Conservation (phyloP, 1,139 yeast genomes). For the Magnusiomyces sp. region DNA sequence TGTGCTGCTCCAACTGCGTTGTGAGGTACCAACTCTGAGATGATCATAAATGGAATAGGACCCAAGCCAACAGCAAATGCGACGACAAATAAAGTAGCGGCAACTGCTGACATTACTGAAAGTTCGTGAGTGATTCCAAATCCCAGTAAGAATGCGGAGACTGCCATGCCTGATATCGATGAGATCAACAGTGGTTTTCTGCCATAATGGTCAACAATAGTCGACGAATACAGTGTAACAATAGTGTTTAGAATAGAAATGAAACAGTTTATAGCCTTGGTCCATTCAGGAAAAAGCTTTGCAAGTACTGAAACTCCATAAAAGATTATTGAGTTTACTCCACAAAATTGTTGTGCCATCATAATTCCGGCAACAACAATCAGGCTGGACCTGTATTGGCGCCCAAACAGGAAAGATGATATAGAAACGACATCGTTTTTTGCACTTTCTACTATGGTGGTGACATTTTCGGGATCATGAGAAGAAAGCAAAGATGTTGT, state of each 20-base stretch:
- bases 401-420: slow-evolving; percentile 41
- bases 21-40: slow-evolving; percentile 80
- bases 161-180: slow-evolving; percentile 65
- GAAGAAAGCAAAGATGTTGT: too few relatives aligned
- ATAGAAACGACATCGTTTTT: slow-evolving; percentile 10
- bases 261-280: slow-evolving; percentile 62
- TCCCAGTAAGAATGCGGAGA: slow-evolving; percentile 56
- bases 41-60: slow-evolving; percentile 84
- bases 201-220: slow-evolving; percentile 65
- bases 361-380: slow-evolving; percentile 64
- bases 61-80: slow-evolving; percentile 90
- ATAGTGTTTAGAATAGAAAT: slow-evolving; percentile 66
- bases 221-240: slow-evolving; percentile 65
- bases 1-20: slow-evolving; percentile 82
- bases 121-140: slow-evolving; percentile 48
- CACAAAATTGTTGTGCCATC: slow-evolving; percentile 86
- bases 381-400: slow-evolving; percentile 49
- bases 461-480: background rate
- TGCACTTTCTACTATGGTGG: background rate
- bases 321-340: slow-evolving; percentile 84
- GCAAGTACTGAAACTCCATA: slow-evolving; percentile 82
- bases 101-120: slow-evolving; percentile 49
- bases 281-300: slow-evolving; percentile 57
- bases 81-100: slow-evolving; percentile 66
- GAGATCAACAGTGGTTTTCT: slow-evolving; percentile 60